Base-by-base conservation (phyloP, 441 rosid species). In the Pelargonium fulgidum region DNA sequence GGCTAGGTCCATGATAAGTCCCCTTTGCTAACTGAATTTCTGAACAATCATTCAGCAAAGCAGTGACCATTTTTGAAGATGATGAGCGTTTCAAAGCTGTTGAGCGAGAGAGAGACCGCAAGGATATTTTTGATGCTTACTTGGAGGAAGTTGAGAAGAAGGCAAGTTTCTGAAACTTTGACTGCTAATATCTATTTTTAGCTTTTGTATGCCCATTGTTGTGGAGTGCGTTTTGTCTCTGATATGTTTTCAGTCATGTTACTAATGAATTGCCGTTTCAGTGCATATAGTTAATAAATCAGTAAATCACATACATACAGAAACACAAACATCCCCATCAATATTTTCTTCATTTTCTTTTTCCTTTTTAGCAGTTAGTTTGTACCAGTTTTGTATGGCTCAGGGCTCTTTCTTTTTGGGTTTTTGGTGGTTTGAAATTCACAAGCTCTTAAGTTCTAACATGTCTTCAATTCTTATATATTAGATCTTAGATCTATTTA, bases 51-150 rank as follows among this genome's bases (percentile, higher is more conserved):
- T 79, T 77, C 91, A 88, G 94, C 83, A 88, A 86, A 83, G 84
- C 82, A 56, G 79, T 73, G 72, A 65, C 80, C 20, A 79, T 86
- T 70, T 80, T 88, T 74, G 88, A 86, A 80, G 82, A 81, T 74
- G 88, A 86, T 67, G 87, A 86, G 54, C 85, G 88, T 66, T 88
- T 83, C 68, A 82, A 84, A 85, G 88, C 85, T 72, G 72, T 88
- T 76, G 91, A 86, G 61, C 81, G 89, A 69, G 94, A 86, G 67
- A 86, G 82, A 74, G 94, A 88, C 52, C 86, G 94, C 67, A 86
- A 78, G 81, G 87, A 85, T 74, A 71, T 86, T 56, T 88, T 85
- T 78, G 91, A 86, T 72, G 83, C 83, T 75, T 81, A 81, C 76
- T 29, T 85, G 42, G 76, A 75, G 67, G 94, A 88, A 68, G 81